phyloP scores from a whole-genome alignment of 768 basidiomycete species.

The Russula dissimulans region DNA sequence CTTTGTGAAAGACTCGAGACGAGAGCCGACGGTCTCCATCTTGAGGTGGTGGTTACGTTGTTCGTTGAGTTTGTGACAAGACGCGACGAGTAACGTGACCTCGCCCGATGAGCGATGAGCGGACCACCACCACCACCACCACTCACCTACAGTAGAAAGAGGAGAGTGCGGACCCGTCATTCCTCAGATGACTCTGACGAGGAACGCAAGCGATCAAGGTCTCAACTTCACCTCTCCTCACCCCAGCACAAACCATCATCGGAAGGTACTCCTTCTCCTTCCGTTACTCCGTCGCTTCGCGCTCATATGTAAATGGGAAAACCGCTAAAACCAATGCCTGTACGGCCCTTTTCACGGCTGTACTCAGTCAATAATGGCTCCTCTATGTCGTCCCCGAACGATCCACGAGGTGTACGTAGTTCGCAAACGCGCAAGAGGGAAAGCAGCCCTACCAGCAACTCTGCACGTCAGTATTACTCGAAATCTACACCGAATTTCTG shows the following conservation, averaged over 20 bases:
- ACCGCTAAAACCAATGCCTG: neutral
- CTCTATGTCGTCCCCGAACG: neutral
- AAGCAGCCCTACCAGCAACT: neutral
- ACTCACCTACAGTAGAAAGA: conserved; percentile 6
- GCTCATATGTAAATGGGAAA: neutral
- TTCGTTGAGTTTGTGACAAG: neutral
- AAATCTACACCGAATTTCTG: neutral
- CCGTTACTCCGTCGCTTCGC: too few relatives aligned
- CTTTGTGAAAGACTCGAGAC: conserved; percentile 63
- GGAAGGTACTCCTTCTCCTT: neutral
- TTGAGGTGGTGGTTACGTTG: neutral
- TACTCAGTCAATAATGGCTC: neutral
- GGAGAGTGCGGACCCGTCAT: neutral
- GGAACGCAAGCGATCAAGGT: conserved; percentile 28
- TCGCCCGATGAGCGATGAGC: neutral
- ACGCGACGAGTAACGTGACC: conserved; percentile 12
- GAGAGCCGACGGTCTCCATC: conserved; percentile 22
- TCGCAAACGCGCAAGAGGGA: neutral
- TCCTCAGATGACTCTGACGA: conserved; percentile 6
- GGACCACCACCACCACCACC: neutral
- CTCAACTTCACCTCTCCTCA: neutral
- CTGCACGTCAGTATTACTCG: conserved; percentile 4
- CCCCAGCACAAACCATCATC: neutral
- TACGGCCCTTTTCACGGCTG: neutral
- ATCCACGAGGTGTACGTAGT: neutral